Evolutionary conservation across 805 yeast species (phyloP), one percentile per base, ranked within the genome.

Genomic region (Saccharomycopsis fibuligera): DNA sequence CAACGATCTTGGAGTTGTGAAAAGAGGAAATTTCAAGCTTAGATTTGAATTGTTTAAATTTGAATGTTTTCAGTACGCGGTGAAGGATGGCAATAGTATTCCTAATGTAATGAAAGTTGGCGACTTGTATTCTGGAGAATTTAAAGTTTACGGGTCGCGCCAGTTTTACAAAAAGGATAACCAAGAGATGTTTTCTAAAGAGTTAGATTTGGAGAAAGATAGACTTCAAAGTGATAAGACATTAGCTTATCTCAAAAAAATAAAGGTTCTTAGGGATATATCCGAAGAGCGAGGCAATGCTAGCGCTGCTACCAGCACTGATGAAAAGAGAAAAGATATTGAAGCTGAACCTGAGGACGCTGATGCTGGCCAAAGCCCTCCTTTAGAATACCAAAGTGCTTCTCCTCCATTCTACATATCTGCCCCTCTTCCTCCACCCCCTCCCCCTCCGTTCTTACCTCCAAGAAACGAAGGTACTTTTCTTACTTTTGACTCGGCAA

Each of bases 131-230:
- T 48, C 52, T 4, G 39, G 41, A 12, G 45, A 51, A 10, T 38
- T 51, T 23, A 45, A n/a, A 19, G 51, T 51, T 8, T 51, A 51
- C 30, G 55, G 53, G 3, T 41, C 52, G 5, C 36, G 55, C 17
- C 49, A 51, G 31, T 51, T 48, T 44, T 51, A 51, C 21, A 48
- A 51, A 22, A 38, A 41, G 8, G 22, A 24, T 5, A 48, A 44
- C 44, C 49, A 51, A 35, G 27, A 12, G 3, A 24, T 35, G 22
- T 41, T 48, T 16, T 14, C 19, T 35, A 27, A 41, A 16, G 33
- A 29, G 19, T 30, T 51, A 23, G 41, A 45, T 19, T 14, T 12
- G 4, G 50, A 47, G 23, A 21, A 35, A 8, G 37, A 29, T 5
- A 39, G 45, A 21, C 25, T 43, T 4, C 8, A 37, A 42, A 38